Percentiles rank a stretch among this genome's conserved stretches.
Evolutionary conservation across 1,284 basidiomycete genomes (phyloP).

Genomic region (Naganishia liquefaciens): DNA sequence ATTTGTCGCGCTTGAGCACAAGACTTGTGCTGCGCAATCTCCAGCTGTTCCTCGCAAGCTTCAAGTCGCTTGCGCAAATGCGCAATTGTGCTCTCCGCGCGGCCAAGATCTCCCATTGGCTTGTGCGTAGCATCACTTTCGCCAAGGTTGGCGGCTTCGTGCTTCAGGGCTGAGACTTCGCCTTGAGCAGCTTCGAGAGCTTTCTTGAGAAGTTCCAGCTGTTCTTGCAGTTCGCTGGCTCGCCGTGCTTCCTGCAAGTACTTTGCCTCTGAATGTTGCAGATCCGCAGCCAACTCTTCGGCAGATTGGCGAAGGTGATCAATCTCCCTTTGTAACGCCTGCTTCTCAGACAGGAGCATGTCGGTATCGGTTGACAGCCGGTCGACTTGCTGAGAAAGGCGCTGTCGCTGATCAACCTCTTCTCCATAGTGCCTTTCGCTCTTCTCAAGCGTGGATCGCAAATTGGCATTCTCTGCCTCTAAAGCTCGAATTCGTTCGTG

Average conservation of each 20-base stretch:
- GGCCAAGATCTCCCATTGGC: constrained; percentile 6
- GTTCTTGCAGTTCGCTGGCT: constrained; percentile 11
- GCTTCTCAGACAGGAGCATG: not conserved
- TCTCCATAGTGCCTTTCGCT: not conserved
- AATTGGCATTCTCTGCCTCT: constrained; percentile 1
- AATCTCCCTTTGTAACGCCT: not conserved
- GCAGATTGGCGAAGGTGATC: constrained; percentile 9
- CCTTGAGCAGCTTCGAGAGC: constrained; percentile 15
- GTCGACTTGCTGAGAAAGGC: no score
- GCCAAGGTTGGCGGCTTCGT: not conserved
- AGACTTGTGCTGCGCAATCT: constrained; percentile 3
- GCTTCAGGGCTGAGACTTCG: constrained; percentile 4
- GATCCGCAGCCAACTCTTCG: constrained; percentile 1
- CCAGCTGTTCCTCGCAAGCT: constrained; percentile 14
- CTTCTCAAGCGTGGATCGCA: not conserved
- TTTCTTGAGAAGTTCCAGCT: not conserved
- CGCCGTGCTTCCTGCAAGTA: constrained; percentile 5
- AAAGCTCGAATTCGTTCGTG: constrained; percentile 1
- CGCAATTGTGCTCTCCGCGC: constrained; percentile 18
- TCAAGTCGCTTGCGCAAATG: constrained; percentile 28
- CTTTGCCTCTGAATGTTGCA: constrained; percentile 9
- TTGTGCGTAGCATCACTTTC: not conserved
- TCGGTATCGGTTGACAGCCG: not conserved
- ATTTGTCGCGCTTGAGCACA: constrained; percentile 13
- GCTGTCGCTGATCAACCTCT: not conserved